phyloP scores from a whole-genome alignment of 2,329 filamentous ascomycete genomes.

The Exserohilum turcica region DNA sequence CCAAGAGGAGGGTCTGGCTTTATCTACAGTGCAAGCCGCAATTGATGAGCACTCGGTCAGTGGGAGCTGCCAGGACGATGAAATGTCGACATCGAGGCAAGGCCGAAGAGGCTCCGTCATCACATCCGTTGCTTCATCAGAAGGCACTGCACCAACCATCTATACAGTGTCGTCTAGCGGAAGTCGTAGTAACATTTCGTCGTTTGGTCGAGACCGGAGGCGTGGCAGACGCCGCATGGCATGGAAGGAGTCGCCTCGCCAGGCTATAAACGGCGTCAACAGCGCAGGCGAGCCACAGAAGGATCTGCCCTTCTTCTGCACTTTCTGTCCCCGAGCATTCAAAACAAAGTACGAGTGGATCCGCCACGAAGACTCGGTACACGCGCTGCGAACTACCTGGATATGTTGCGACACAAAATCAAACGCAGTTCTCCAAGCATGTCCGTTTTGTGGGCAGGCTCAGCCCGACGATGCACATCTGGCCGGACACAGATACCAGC shows the following conservation, averaged over 20 bases:
- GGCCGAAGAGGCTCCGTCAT: constrained; percentile 36
- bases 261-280: constrained; percentile 38
- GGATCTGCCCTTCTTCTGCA: constrained; percentile 45
- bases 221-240: constrained; percentile 44
- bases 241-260: constrained; percentile 41
- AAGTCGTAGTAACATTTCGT: constrained; percentile 42
- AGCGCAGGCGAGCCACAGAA: constrained; percentile 36
- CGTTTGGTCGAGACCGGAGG: constrained; percentile 42
- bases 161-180: constrained; percentile 41
- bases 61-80: constrained; percentile 29
- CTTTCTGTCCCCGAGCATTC: constrained; percentile 45
- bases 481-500: constrained; percentile 43
- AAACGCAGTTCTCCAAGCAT: constrained; percentile 27
- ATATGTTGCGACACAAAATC: constrained; percentile 42
- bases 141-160: constrained; percentile 39
- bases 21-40: constrained; percentile 39
- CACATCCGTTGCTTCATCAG: constrained; percentile 40
- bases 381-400: constrained; percentile 47
- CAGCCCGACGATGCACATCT: constrained; percentile 43
- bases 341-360: constrained; percentile 47
- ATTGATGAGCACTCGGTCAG: constrained; percentile 31
- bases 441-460: constrained; percentile 41
- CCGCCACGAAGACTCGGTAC: constrained; percentile 46
- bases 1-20: constrained; percentile 38
- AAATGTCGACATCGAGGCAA: constrained; percentile 30